Evolutionary conservation across 805 yeast genomes (phyloP), one percentile per base, ranked within the genome.

Genomic region (Wickerhamiella lipophila): DNA sequence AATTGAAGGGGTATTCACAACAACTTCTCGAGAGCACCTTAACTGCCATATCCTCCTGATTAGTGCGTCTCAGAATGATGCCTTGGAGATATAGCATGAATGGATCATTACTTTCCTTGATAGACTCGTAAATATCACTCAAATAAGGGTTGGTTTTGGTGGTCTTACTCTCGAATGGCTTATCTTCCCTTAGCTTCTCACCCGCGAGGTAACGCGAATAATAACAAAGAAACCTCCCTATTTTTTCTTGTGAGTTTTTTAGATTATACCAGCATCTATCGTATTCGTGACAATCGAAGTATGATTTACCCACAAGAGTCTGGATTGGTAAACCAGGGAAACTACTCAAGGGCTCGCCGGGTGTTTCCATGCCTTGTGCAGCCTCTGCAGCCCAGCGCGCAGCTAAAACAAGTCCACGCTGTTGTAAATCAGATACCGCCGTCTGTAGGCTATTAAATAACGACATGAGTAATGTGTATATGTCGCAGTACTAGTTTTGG

Each of bases 261-360:
- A 92, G 66, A 12, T 71, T 71, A 55, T 70, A 68, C 3, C 82
- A 77, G 50, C 88, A 83, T 23, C 97, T 66, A 50, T 81, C 89
- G 60, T 80, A 89, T 64, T 92, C 97, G 57, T 82, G 79, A 58
- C 85, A 78, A 58, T 78, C 81, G 68, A 89, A 85, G 59, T 83
- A 79, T 0, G 83, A 63, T 48, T 77, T 76, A 0, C 89, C 96
- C 23, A 85, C 67, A 13, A 75, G 54, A 23, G 82, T 65, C 51
- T 66, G 74, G 72, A 50, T 77, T 78, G 44, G 59, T 7, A 50
- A 40, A 13, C 19, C 26, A 2, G 23, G 46, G 9, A 41, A n/a
- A 22, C 48, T 39, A 9, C 11, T 4, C 13, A 13, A 6, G 6
- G 50, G 29, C 6, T 38, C 39, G 30, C 54, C 50, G 2, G 53